Percentiles rank a stretch among this genome's conserved stretches.
These are phyloP conservation scores for Cordia subcordata DNA, from an alignment of 257 asterid species.

Conservation along the genomic window DNA sequence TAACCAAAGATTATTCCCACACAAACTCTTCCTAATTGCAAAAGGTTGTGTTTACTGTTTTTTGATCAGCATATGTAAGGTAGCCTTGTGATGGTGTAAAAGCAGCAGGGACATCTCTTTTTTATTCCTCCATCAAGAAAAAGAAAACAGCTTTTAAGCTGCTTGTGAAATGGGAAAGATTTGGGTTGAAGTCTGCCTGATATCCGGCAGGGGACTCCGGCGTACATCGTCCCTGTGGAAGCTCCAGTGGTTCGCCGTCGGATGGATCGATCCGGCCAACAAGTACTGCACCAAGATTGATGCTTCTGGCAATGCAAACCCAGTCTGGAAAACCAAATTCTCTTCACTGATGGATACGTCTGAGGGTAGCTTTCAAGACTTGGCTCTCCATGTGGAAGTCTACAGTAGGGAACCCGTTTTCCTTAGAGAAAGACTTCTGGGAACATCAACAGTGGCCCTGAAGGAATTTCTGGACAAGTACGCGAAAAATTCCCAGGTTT, in stretches of 20 bases:
- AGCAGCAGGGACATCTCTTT: too few relatives aligned
- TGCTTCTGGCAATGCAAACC: constrained; percentile 65
- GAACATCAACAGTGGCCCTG: constrained; percentile 51
- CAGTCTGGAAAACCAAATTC: constrained; percentile 72
- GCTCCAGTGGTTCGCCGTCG: constrained; percentile 85
- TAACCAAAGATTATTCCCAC: too few relatives aligned
- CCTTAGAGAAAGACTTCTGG: constrained; percentile 57
- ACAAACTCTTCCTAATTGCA: too few relatives aligned
- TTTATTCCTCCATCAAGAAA: too few relatives aligned
- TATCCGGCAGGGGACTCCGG: constrained; percentile 68
- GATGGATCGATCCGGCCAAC: constrained; percentile 64
- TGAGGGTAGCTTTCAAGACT: constrained; percentile 36
- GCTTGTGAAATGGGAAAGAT: constrained; percentile 46
- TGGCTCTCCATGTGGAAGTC: constrained; percentile 62
- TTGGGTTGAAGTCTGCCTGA: constrained; percentile 65
- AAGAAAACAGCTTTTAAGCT: too few relatives aligned
- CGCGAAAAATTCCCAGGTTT: constrained; percentile 27
- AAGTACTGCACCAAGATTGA: constrained; percentile 80
- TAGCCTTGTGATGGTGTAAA: too few relatives aligned
- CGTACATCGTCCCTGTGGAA: constrained; percentile 58
- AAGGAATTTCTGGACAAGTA: constrained; percentile 74
- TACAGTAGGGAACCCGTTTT: constrained; percentile 75
- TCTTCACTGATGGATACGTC: constrained; percentile 43
- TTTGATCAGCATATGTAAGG: too few relatives aligned
- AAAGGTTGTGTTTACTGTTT: too few relatives aligned